These are phyloP conservation scores for Blastocladiella britannica DNA, from an alignment of 192 early-diverging fungal species.

Conservation along the genomic window DNA sequence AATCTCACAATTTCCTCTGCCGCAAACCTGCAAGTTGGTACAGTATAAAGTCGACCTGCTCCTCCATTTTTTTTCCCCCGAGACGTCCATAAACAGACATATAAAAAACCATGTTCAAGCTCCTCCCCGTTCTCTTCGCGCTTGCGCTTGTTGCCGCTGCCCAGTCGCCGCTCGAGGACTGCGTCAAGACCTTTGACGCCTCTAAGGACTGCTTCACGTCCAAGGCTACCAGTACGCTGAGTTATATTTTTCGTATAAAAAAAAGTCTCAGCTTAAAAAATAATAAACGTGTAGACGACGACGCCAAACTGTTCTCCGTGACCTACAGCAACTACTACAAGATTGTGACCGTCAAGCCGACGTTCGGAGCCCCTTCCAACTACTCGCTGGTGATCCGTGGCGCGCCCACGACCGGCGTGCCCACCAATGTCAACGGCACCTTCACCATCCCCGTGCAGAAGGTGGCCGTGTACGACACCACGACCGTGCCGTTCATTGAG, in stretches of 20 bases:
- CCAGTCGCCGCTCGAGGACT: neutral
- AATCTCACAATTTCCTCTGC: no score
- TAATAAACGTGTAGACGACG: no score
- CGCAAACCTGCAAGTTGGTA: no score
- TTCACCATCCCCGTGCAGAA: slow-evolving; percentile 16
- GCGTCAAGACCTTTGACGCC: neutral
- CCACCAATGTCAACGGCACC: slow-evolving; percentile 9
- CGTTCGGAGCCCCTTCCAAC: slow-evolving; percentile 1
- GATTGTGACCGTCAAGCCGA: slow-evolving; percentile 15
- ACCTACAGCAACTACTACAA: slow-evolving; percentile 25
- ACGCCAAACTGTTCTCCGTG: slow-evolving; percentile 11
- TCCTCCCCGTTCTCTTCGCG: neutral
- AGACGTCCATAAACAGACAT: no score
- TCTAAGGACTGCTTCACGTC: neutral
- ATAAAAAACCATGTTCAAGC: no score
- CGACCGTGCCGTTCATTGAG: slow-evolving; percentile 18
- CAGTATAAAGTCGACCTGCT: no score
- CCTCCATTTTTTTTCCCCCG: no score
- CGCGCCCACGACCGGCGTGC: slow-evolving; percentile 8
- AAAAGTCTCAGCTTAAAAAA: no score
- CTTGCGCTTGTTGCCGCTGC: neutral
- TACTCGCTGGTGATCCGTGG: slow-evolving; percentile 23
- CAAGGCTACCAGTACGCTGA: neutral
- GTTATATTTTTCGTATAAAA: no score
- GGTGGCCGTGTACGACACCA: slow-evolving; percentile 18